Evolutionary conservation across 495 filamentous ascomycete species (phyloP).

Genomic region (Hapsidospora chrysogenum): DNA sequence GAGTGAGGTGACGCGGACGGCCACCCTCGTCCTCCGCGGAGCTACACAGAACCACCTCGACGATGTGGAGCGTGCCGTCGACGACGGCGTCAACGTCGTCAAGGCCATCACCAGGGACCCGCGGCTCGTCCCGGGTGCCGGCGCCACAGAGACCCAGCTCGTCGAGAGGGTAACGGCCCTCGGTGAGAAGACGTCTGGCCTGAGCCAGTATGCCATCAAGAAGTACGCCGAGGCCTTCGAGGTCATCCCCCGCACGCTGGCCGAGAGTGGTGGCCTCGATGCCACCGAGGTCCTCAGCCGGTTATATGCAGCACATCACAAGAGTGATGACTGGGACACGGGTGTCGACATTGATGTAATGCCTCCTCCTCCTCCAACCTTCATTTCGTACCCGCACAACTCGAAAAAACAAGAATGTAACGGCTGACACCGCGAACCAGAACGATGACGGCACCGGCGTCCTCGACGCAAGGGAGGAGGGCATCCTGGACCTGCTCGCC

Average conservation of each 20-base stretch:
- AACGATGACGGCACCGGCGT: slow-evolving; percentile 64
- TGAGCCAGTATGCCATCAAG: slow-evolving; percentile 88
- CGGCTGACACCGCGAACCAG: slow-evolving; percentile 17
- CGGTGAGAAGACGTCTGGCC: slow-evolving; percentile 78
- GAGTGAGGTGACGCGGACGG: slow-evolving; percentile 76
- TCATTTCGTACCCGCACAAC: too few relatives aligned
- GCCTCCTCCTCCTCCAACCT: too few relatives aligned
- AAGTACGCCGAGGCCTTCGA: slow-evolving; percentile 98
- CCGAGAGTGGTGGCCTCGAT: slow-evolving; percentile 87
- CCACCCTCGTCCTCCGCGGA: slow-evolving; percentile 87
- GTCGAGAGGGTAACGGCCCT: slow-evolving; percentile 78
- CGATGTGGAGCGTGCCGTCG: slow-evolving; percentile 91
- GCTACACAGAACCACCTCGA: slow-evolving; percentile 97
- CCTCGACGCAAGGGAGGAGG: slow-evolving; percentile 73
- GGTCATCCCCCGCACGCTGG: slow-evolving; percentile 82
- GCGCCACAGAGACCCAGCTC: slow-evolving; percentile 90
- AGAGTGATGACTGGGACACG: slow-evolving; percentile 71
- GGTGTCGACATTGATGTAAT: slow-evolving; percentile 81
- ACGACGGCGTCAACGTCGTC: slow-evolving; percentile 96
- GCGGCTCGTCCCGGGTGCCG: slow-evolving; percentile 82
- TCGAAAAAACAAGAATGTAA: too few relatives aligned
- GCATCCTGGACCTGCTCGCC: slow-evolving; percentile 81
- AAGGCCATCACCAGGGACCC: slow-evolving; percentile 95
- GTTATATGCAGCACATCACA: slow-evolving; percentile 84
- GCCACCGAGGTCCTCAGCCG: slow-evolving; percentile 85